Conservation (phyloP, 2,329 filamentous ascomycete genomes). For the Berkeleyomyces rouxiae region DNA sequence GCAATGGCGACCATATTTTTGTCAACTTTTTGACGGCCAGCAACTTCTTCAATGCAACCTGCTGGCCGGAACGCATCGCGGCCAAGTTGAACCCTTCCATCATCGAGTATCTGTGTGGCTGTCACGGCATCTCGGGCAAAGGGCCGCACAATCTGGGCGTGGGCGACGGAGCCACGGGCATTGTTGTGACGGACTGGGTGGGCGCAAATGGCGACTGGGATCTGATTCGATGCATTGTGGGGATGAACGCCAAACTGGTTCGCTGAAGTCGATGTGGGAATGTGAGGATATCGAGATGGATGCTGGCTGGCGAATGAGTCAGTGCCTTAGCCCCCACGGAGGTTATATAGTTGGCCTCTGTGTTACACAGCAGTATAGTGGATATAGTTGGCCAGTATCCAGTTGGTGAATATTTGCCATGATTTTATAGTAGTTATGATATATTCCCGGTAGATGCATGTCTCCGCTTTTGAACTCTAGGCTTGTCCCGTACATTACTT, state of each 20-base stretch:
- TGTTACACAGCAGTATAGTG: background rate
- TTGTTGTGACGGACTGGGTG: slow-evolving; percentile 90
- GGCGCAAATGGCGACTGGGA: slow-evolving; percentile 82
- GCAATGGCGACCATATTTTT: slow-evolving; percentile 27
- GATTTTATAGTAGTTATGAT: background rate
- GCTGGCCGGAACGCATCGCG: slow-evolving; percentile 89
- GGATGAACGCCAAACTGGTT: slow-evolving; percentile 64
- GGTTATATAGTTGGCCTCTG: background rate
- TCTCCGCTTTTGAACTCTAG: slow-evolving; percentile 3
- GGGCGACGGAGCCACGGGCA: slow-evolving; percentile 63
- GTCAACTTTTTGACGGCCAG: slow-evolving; percentile 82
- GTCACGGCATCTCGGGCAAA: slow-evolving; percentile 35
- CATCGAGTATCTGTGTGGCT: slow-evolving; percentile 42
- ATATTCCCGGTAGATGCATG: background rate
- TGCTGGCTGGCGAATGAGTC: background rate
- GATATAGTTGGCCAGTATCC: background rate
- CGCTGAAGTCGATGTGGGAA: slow-evolving; percentile 20
- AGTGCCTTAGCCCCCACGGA: background rate
- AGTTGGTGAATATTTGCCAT: background rate
- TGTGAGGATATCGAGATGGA: background rate
- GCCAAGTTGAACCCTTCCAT: slow-evolving; percentile 69
- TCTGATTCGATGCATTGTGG: slow-evolving; percentile 68
- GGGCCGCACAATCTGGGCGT: slow-evolving; percentile 34
- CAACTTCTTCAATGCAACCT: slow-evolving; percentile 84
- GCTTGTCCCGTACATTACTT: background rate